Conservation (phyloP, 257 asterid genomes). For the Anisodus acutangulus region DNA sequence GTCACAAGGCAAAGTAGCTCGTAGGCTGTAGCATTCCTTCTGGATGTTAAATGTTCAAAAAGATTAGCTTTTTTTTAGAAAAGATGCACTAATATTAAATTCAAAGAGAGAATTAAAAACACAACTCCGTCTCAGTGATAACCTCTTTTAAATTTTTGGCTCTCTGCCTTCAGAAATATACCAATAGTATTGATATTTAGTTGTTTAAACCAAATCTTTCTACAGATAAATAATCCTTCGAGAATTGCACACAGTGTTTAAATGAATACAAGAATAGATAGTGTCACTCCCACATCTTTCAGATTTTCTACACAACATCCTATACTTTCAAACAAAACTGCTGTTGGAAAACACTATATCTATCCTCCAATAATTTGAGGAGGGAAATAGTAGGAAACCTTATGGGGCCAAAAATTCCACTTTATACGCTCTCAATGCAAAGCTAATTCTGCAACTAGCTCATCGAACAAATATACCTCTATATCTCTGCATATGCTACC, state of each 20-base stretch:
- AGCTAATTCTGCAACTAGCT: slow-evolving; percentile 58
- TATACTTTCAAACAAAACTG: slow-evolving; percentile 19
- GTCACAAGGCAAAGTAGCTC: neutral
- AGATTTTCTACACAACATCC: neutral
- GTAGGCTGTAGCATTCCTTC: neutral
- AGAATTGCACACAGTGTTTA: neutral
- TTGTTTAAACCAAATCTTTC: neutral
- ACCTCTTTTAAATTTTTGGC: neutral
- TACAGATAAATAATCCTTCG: neutral
- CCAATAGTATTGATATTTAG: neutral
- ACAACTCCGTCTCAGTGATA: neutral
- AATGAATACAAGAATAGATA: neutral
- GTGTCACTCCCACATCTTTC: neutral
- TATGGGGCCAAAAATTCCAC: neutral
- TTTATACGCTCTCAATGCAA: slow-evolving; percentile 7
- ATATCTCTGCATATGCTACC: slow-evolving; percentile 60
- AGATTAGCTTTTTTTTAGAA: neutral
- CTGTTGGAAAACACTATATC: neutral
- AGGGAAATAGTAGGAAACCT: neutral
- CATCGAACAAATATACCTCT: slow-evolving; percentile 60
- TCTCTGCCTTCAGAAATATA: slow-evolving; percentile 5
- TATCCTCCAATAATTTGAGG: slow-evolving; percentile 3
- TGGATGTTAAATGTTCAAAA: neutral
- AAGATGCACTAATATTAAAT: neutral
- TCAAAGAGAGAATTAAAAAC: neutral